phyloP scores from a whole-genome alignment of 805 yeast genomes.

The Wickerhamomyces chaumierensis region DNA sequence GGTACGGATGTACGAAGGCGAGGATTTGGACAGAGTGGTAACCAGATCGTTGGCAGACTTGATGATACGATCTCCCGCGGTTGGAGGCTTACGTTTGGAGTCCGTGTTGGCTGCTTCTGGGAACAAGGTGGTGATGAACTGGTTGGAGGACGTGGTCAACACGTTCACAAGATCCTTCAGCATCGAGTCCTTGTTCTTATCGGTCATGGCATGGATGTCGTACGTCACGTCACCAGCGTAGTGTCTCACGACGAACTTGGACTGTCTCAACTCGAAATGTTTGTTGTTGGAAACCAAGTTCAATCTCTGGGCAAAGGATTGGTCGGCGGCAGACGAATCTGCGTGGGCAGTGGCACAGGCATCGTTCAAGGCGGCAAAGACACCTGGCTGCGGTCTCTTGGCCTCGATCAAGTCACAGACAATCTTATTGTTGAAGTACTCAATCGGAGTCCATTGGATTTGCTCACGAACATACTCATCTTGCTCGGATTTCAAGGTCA shows the following conservation, averaged over 20 bases:
- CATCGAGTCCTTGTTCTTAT: constrained; percentile 91
- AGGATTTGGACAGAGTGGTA: constrained; percentile 79
- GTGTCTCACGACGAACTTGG: constrained; percentile 84
- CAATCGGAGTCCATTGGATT: constrained; percentile 95
- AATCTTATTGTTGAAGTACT: constrained; percentile 89
- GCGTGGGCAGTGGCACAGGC: constrained; percentile 98
- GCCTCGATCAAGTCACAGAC: constrained; percentile 96
- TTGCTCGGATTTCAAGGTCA: constrained; percentile 93
- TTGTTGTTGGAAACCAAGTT: constrained; percentile 73
- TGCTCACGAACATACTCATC: constrained; percentile 94
- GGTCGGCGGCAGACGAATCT: constrained; percentile 92
- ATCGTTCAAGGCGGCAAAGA: constrained; percentile 93
- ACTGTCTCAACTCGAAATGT: constrained; percentile 81
- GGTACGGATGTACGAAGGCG: constrained; percentile 93
- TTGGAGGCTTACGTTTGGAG: constrained; percentile 78
- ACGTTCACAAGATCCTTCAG: constrained; percentile 79
- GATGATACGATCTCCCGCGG: constrained; percentile 93
- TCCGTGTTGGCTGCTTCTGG: constrained; percentile 55
- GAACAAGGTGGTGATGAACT: constrained; percentile 48
- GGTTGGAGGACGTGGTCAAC: constrained; percentile 58
- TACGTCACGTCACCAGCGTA: constrained; percentile 98
- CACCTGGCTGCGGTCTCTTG: constrained; percentile 82
- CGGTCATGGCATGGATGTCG: constrained; percentile 84
- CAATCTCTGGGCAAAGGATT: constrained; percentile 85
- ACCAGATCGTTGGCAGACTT: constrained; percentile 83